A percentile compares a stretch with the other conserved stretches of the same genome.
Conservation (phyloP, 2,329 filamentous ascomycete species). For the Rosellinia necatrix region DNA sequence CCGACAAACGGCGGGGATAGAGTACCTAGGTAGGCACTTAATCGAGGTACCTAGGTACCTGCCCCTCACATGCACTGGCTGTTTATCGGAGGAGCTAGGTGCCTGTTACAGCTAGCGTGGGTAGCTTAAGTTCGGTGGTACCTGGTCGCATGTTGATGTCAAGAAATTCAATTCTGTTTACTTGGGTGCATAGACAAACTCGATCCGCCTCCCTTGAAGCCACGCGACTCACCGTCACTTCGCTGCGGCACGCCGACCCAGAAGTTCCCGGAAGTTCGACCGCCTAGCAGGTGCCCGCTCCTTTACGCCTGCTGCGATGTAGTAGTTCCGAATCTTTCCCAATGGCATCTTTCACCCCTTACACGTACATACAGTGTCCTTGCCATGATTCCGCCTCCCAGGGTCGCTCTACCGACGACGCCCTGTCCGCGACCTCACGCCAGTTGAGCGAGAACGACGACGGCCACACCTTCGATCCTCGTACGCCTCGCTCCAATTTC, state of each 20-base stretch:
- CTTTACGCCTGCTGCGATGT: conserved; percentile 33
- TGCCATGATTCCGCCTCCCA: conserved; percentile 46
- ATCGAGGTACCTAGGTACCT: no score
- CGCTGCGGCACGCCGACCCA: not conserved
- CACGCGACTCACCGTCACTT: no score
- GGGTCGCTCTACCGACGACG: conserved; percentile 40
- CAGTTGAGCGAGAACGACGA: conserved; percentile 58
- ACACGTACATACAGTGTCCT: conserved; percentile 70
- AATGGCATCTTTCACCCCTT: conserved; percentile 54
- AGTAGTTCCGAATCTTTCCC: conserved; percentile 28
- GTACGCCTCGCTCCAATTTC: conserved; percentile 83
- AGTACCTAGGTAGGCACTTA: no score
- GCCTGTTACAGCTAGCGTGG: no score
- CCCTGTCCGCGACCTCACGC: conserved; percentile 29
- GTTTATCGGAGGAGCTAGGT: no score
- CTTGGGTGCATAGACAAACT: no score
- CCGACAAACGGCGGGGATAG: no score
- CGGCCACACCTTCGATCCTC: conserved; percentile 75
- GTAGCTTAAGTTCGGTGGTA: no score
- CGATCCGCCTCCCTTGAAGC: no score
- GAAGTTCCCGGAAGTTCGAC: not conserved
- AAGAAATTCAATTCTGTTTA: no score
- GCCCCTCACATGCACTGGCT: no score
- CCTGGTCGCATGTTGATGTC: no score
- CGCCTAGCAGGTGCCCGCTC: not conserved